Base-by-base conservation (phyloP, 2,329 filamentous ascomycete species). In the Talaromyces sp. region DNA sequence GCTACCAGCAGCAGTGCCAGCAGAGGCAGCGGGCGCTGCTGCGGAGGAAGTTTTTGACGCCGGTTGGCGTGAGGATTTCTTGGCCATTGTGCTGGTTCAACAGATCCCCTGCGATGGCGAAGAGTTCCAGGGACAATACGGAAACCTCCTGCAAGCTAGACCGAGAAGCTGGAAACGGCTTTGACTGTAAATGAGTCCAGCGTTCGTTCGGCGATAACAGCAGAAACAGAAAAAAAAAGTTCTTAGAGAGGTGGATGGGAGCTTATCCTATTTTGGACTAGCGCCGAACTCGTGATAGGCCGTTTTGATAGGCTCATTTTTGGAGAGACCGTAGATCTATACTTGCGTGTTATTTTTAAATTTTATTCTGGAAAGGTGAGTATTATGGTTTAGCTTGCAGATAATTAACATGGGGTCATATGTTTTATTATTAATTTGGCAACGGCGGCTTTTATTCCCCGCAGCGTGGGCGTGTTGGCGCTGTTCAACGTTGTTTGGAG, bases 21-120 rank as follows among this genome's bases (percentile, higher is more conserved):
- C 70, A 17, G 73, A 70, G 15, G 72, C 71, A 42, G 75, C 70
- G 53, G 73, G 73, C 65, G 74, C 71, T 61, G 76, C 72, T 63
- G 75, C 69, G 61, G 79, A 77, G 62, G 77, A 77, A 68, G 75
- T 72, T 69, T 81, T 81, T 64, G 76, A 73, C 62, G 73, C 74
- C 36, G 76, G 70, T 59, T 70, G 71, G 62, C 77, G 75, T 66
- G 75, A 73, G 59, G 73, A 70, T 70, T 80, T 81, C 68, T 79
- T 79, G 67, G 71, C 77, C 79, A 81, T 81, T 69, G 71, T 75
- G 25, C 25, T n/a, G 25, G 25, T 27, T 30, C 25, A 53, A 28
- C 27, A 53, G 19, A 53, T 4, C 49, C 19, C 49, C 49, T 30
- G 25, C 17, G 49, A 53, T 30, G 25, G 49, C 6, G 17, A 28